Percentiles rank a stretch among this genome's conserved stretches.
These are phyloP conservation scores for Rhynchosporium graminicola DNA, from an alignment of 2,329 filamentous ascomycete genomes.

Conservation along the genomic window DNA sequence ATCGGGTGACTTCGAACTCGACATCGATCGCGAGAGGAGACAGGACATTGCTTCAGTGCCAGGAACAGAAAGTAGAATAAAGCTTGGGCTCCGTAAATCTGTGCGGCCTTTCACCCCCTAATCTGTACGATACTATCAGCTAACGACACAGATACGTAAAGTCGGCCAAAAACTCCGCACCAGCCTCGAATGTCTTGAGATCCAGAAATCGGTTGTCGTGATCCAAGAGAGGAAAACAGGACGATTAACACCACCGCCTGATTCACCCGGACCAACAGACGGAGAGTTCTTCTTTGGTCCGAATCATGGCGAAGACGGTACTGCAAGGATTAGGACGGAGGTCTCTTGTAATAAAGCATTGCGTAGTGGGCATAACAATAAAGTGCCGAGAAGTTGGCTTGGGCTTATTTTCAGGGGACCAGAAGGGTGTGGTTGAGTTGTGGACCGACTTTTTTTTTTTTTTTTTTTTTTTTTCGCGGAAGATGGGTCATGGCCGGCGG, in stretches of 20 bases:
- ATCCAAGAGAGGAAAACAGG: constrained; percentile 11
- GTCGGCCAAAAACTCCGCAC: constrained; percentile 13
- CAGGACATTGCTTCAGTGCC: not conserved
- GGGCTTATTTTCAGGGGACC: not conserved
- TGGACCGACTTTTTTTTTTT: not conserved
- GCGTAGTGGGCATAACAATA: not conserved
- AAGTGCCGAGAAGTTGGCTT: constrained; percentile 3
- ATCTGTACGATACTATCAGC: not conserved
- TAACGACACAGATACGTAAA: constrained; percentile 1
- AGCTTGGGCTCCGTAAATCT: constrained; percentile 8
- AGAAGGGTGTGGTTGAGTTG: not conserved
- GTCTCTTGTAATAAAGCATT: not conserved
- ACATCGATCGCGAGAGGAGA: not conserved
- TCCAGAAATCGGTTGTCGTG: constrained; percentile 12
- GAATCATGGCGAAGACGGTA: not conserved
- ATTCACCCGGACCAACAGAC: not conserved
- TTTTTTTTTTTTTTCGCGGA: too few species aligned
- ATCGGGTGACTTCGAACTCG: not conserved
- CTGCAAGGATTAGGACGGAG: constrained; percentile 1
- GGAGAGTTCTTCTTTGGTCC: not conserved
- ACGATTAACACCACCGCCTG: constrained; percentile 1
- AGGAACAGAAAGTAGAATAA: constrained; percentile 6
- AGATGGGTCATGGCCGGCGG: too few species aligned
- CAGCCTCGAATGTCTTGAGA: constrained; percentile 17
- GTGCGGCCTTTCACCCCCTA: constrained; percentile 1